Evolutionary conservation across 148 eudicot genomes (phyloP).

Genomic region (Rhododendron vialii): DNA sequence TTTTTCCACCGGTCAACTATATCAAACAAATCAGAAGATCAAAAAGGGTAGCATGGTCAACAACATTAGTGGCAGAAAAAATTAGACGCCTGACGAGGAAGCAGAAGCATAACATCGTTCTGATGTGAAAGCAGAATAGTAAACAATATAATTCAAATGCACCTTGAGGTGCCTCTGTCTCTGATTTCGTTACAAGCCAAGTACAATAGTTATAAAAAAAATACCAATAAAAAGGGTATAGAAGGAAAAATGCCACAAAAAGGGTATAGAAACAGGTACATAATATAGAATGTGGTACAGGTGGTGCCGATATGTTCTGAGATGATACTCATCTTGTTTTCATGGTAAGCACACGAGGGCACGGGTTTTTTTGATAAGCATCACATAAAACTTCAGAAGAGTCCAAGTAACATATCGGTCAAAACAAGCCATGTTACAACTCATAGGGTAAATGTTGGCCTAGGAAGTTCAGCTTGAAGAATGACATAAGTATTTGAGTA

Average conservation of each 20-base stretch:
- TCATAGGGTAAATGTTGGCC: neutral
- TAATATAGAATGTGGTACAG: neutral
- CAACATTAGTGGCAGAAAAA: neutral
- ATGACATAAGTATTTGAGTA: neutral
- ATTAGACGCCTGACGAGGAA: neutral
- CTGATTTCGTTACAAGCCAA: neutral
- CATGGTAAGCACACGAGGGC: neutral
- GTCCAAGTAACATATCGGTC: neutral
- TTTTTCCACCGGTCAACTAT: slow-evolving; percentile 97
- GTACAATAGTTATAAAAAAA: neutral
- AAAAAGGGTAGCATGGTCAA: neutral
- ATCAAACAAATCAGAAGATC: slow-evolving; percentile 16
- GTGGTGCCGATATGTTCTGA: neutral
- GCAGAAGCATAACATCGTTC: neutral
- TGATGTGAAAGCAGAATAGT: neutral
- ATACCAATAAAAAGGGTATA: neutral
- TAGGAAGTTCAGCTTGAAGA: neutral
- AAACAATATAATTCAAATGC: neutral
- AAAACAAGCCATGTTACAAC: neutral
- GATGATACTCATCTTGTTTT: neutral
- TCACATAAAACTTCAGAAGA: neutral
- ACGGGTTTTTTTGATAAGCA: neutral
- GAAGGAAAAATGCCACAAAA: too few relatives aligned
- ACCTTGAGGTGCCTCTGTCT: neutral
- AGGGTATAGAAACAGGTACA: neutral